phyloP scores from a whole-genome alignment of 1,139 yeast species.

The Saccharomyces hybrid region DNA sequence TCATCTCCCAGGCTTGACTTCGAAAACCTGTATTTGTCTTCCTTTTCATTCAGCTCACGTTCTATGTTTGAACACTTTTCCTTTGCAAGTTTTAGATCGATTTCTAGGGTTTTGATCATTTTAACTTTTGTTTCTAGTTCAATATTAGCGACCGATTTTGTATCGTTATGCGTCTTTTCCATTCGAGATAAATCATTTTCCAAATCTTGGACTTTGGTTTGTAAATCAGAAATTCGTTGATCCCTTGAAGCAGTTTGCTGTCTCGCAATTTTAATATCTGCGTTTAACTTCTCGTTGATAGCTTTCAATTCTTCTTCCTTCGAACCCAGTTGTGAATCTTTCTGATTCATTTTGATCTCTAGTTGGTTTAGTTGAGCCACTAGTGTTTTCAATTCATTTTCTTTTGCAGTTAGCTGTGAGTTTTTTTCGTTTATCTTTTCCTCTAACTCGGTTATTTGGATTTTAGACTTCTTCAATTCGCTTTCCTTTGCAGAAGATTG shows the following conservation, averaged over 20 bases:
- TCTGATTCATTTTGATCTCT: conserved; percentile 3
- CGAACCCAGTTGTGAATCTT: background rate
- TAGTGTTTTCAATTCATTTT: background rate
- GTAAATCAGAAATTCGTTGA: background rate
- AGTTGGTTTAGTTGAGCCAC: background rate
- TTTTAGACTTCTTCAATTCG: conserved; percentile 9
- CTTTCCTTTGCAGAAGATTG: conserved; percentile 7
- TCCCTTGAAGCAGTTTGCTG: background rate
- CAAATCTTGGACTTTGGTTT: background rate
- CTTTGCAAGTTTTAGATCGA: background rate
- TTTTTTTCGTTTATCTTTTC: background rate
- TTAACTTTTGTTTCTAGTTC: background rate
- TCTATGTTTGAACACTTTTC: conserved; percentile 19
- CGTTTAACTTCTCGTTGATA: background rate
- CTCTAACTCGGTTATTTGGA: conserved; percentile 8
- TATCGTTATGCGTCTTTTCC: background rate
- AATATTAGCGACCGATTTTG: background rate
- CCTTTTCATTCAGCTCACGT: conserved; percentile 25
- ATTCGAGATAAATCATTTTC: background rate
- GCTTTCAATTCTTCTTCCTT: background rate
- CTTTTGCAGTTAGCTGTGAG: background rate
- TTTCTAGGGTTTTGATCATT: background rate
- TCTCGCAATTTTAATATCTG: background rate
- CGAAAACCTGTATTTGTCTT: conserved; percentile 12
- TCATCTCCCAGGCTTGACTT: conserved; percentile 19